These are phyloP conservation scores for Dactylellina haptotyla DNA, from an alignment of 2,329 filamentous ascomycete species.

Conservation along the genomic window DNA sequence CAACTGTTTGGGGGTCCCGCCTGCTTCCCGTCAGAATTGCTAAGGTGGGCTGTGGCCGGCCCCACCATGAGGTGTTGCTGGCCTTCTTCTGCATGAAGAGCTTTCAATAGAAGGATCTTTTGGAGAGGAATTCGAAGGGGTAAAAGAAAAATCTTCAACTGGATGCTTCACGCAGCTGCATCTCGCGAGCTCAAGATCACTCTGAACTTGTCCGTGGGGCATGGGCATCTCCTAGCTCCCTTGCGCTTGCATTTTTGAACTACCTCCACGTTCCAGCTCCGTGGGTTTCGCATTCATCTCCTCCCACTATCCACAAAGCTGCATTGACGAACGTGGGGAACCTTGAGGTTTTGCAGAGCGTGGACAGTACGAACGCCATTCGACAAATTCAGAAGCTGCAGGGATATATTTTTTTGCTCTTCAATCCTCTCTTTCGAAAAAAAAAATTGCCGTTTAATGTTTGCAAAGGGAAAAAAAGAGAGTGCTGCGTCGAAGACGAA, in stretches of 20 bases:
- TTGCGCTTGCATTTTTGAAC: constrained; percentile 33
- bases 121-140: constrained; percentile 17
- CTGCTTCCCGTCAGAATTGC: neutral
- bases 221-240: constrained; percentile 29
- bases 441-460: constrained; percentile 11
- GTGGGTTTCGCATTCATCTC: constrained; percentile 50
- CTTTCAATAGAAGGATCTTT: constrained; percentile 6
- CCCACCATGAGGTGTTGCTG: constrained; percentile 1
- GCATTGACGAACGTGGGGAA: constrained; percentile 52
- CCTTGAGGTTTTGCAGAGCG: constrained; percentile 47
- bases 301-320: constrained; percentile 39
- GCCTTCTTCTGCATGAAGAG: neutral
- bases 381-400: constrained; percentile 49
- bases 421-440: constrained; percentile 9
- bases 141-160: constrained; percentile 26
- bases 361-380: constrained; percentile 21
- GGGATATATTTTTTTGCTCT: neutral
- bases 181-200: constrained; percentile 39
- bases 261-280: constrained; percentile 53
- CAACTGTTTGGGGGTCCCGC: constrained; percentile 17
- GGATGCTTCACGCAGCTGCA: constrained; percentile 49
- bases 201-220: constrained; percentile 22
- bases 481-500: neutral
- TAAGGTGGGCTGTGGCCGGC: neutral
- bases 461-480: neutral